A percentile compares a stretch with the other conserved stretches of the same genome.
These are phyloP conservation scores for Miamiensis avidus DNA, from an alignment of 169 alveolate genomes.

Conservation along the genomic window DNA sequence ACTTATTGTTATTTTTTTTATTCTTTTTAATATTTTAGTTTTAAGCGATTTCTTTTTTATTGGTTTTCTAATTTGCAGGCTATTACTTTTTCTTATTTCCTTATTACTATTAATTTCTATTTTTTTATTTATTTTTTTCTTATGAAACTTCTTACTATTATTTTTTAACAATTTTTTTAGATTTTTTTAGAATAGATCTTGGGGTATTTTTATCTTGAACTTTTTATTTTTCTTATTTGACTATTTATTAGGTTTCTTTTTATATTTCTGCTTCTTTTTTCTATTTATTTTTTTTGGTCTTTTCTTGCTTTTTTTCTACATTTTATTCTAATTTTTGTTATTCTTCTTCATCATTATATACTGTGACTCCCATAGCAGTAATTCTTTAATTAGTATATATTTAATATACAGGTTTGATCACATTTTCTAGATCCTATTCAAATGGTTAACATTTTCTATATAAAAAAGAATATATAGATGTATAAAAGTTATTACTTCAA, in stretches of 20 bases:
- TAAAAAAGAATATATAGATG: too few species aligned
- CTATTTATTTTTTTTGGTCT: neutral
- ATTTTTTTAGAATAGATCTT: neutral
- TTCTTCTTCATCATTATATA: neutral
- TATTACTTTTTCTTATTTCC: neutral
- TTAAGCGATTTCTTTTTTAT: too few species aligned
- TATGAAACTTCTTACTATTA: too few species aligned
- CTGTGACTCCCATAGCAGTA: neutral
- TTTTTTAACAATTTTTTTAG: neutral
- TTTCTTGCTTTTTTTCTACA: neutral
- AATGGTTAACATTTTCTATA: too few species aligned
- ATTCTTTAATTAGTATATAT: conserved; percentile 6
- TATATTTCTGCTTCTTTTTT: neutral
- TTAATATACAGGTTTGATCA: conserved; percentile 7
- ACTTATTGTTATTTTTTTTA: too few species aligned
- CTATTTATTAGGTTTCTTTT: neutral
- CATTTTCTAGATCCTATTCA: neutral
- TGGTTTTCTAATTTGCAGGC: too few species aligned
- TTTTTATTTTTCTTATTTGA: neutral
- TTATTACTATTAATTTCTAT: neutral
- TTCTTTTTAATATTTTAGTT: too few species aligned
- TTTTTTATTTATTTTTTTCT: neutral
- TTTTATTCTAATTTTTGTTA: neutral
- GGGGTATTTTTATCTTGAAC: neutral
- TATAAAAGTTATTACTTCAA: too few species aligned